Percentiles rank a stretch among this genome's conserved stretches.
These are phyloP conservation scores for Nelumbo lutea DNA, from an alignment of 164 flowering plant genomes.

Conservation along the genomic window DNA sequence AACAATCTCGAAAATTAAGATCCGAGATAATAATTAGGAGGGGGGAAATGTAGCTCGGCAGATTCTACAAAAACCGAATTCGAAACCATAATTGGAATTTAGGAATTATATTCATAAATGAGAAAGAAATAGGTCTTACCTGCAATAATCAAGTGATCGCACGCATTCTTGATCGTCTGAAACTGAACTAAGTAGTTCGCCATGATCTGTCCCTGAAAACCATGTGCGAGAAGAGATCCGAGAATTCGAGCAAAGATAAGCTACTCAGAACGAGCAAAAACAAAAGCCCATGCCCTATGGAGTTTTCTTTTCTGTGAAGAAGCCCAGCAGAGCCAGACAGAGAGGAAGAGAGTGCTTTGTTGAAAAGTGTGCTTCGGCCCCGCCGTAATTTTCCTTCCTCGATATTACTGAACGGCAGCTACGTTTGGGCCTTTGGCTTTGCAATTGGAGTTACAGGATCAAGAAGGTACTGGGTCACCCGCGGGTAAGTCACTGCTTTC, in stretches of 20 bases:
- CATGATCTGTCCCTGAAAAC: constrained; percentile 43
- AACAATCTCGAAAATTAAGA: not conserved
- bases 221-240: constrained; percentile 20
- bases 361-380: not conserved
- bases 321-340: not conserved
- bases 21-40: not conserved
- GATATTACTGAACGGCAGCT: no score
- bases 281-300: not conserved
- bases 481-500: no score
- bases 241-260: constrained; percentile 1
- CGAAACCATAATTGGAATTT: not conserved
- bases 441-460: no score
- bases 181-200: constrained; percentile 89
- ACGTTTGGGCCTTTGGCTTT: no score
- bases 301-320: no score
- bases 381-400: not conserved
- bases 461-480: no score
- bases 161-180: constrained; percentile 70
- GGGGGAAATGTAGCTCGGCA: not conserved
- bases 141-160: constrained; percentile 73
- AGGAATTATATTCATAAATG: not conserved
- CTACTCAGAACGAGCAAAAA: not conserved
- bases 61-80: not conserved
- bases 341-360: not conserved
- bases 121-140: constrained; percentile 30